phyloP scores from a whole-genome alignment of 1,284 basidiomycete genomes.

The Trametes versicolor region DNA sequence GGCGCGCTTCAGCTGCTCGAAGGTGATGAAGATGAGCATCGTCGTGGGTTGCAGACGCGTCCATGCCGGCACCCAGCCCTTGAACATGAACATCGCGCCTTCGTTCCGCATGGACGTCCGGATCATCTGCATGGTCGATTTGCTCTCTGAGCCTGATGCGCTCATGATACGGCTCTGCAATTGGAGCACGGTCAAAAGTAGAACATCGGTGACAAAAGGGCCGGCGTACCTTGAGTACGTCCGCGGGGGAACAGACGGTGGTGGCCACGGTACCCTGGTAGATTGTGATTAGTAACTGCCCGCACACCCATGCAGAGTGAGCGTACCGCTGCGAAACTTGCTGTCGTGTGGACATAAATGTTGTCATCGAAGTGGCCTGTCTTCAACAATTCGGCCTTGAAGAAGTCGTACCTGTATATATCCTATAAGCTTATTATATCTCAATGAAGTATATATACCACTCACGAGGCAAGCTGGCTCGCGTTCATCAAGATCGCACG shows the following conservation, averaged over 20 bases:
- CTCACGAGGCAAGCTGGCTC: constrained; percentile 88
- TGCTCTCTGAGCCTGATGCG: constrained; percentile 82
- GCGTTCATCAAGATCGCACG: constrained; percentile 92
- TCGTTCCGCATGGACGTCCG: constrained; percentile 78
- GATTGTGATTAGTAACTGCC: background rate
- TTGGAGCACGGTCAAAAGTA: too few species aligned
- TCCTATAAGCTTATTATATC: constrained; percentile 1
- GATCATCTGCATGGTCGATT: constrained; percentile 81
- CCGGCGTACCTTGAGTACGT: constrained; percentile 80
- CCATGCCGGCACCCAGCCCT: constrained; percentile 90
- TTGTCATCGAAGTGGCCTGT: constrained; percentile 81
- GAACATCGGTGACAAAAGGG: background rate
- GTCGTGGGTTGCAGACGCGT: constrained; percentile 87
- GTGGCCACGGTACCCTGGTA: constrained; percentile 88
- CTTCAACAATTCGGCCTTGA: constrained; percentile 83
- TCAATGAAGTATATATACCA: constrained; percentile 30
- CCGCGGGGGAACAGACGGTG: constrained; percentile 93
- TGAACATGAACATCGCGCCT: constrained; percentile 93
- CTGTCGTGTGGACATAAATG: constrained; percentile 83
- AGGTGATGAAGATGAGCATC: constrained; percentile 84
- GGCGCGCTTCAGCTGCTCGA: constrained; percentile 78
- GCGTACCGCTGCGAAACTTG: constrained; percentile 84
- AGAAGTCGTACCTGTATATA: constrained; percentile 81
- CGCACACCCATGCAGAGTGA: background rate
- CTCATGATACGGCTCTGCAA: constrained; percentile 86